These are phyloP conservation scores for Pseudocercospora cruenta DNA, from an alignment of 2,329 filamentous ascomycete genomes.

Conservation along the genomic window DNA sequence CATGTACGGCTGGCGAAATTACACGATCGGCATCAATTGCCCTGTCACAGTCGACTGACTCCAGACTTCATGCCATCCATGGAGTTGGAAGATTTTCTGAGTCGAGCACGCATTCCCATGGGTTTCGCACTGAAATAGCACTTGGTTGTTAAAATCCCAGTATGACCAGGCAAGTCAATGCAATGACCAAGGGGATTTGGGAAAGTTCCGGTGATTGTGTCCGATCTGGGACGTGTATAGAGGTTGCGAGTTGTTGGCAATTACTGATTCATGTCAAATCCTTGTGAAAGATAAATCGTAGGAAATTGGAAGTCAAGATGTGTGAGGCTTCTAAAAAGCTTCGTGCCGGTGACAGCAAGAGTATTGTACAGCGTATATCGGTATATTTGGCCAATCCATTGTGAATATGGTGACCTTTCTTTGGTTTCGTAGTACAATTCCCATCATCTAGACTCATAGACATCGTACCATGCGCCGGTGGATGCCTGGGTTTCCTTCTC, in stretches of 20 bases:
- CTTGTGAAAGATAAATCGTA: background rate
- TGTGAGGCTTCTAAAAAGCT: background rate
- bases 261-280: constrained; percentile 2
- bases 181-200: background rate
- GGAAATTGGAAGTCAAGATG: background rate
- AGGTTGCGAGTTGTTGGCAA: background rate
- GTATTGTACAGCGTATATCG: constrained; percentile 9
- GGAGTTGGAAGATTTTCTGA: background rate
- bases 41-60: background rate
- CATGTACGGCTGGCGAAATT: constrained; percentile 9
- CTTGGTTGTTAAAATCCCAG: background rate
- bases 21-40: constrained; percentile 5
- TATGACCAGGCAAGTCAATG: background rate
- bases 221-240: too few species aligned
- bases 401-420: background rate
- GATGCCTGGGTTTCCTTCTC: constrained; percentile 5
- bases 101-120: background rate
- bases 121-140: background rate
- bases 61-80: constrained; percentile 17
- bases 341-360: constrained; percentile 11
- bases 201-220: background rate
- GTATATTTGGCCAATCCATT: background rate
- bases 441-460: constrained; percentile 22
- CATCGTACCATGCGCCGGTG: constrained; percentile 13
- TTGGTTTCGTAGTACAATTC: constrained; percentile 19